Conservation (phyloP, 345 rosid genomes). For the Boechera divaricarpa region DNA sequence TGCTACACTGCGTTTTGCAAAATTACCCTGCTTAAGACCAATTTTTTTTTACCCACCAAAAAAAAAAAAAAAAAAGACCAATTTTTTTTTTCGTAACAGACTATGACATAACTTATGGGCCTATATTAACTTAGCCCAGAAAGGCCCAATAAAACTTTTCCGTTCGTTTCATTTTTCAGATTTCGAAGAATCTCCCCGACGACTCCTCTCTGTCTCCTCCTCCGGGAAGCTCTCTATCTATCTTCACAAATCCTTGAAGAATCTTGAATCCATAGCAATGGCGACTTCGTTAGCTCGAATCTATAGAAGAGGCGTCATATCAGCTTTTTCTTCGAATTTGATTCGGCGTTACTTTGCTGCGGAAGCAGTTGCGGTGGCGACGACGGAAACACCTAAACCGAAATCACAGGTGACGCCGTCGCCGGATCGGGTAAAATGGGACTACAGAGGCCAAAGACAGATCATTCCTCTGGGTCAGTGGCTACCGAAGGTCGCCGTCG, state of each 20-base stretch:
- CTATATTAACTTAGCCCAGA: not conserved
- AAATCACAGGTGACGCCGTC: slow-evolving; percentile 58
- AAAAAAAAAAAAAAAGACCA: too few relatives aligned
- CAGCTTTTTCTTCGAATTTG: slow-evolving; percentile 14
- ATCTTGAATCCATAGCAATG: slow-evolving; percentile 21
- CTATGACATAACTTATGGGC: not conserved
- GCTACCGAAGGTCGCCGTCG: slow-evolving; percentile 93
- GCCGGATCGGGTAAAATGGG: slow-evolving; percentile 92
- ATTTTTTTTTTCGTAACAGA: not conserved
- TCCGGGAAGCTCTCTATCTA: slow-evolving; percentile 20
- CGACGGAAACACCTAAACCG: slow-evolving; percentile 53
- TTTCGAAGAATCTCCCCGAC: slow-evolving; percentile 27
- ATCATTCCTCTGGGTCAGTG: slow-evolving; percentile 95
- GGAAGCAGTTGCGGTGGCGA: slow-evolving; percentile 53
- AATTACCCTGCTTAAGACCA: too few relatives aligned
- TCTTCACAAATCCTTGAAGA: slow-evolving; percentile 16
- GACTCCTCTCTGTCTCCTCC: slow-evolving; percentile 19
- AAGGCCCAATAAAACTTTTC: slow-evolving; percentile 23
- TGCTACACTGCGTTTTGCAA: too few relatives aligned
- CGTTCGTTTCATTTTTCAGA: not conserved
- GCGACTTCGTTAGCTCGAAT: slow-evolving; percentile 29
- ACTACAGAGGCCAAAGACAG: slow-evolving; percentile 94
- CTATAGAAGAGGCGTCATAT: not conserved
- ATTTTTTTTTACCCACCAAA: too few relatives aligned
- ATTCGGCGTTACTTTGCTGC: slow-evolving; percentile 47